Percentiles rank a stretch among this genome's conserved stretches.
Conservation (phyloP, 139 green algal genomes). For the Chlorella sp. region DNA sequence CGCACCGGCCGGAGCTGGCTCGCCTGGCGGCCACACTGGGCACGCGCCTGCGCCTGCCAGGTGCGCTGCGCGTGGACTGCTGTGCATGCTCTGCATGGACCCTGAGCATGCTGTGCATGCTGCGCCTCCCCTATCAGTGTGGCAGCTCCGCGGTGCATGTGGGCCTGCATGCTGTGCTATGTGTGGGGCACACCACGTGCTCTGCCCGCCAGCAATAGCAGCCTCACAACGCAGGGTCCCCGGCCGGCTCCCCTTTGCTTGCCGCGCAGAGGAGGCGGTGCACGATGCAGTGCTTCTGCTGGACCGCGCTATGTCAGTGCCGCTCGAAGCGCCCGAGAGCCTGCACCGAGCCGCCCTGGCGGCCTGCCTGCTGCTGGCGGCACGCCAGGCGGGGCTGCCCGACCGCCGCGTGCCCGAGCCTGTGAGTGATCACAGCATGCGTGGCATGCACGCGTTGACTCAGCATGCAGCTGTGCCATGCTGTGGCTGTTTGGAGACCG, state of each 20-base stretch:
- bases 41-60: slow-evolving; percentile 18
- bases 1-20: slow-evolving; percentile 29
- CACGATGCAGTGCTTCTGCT: slow-evolving; percentile 43
- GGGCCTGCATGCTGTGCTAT: too few relatives aligned
- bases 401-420: neutral
- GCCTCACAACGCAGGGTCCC: too few relatives aligned
- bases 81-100: too few relatives aligned
- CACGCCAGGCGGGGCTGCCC: slow-evolving; percentile 3
- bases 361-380: slow-evolving; percentile 31
- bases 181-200: neutral
- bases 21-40: neutral
- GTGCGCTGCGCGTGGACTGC: too few relatives aligned
- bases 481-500: too few relatives aligned
- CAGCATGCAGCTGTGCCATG: too few relatives aligned
- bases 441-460: neutral
- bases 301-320: slow-evolving; percentile 36
- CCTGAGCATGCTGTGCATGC: too few relatives aligned
- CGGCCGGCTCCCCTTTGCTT: too few relatives aligned
- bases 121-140: too few relatives aligned
- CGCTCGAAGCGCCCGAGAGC: neutral
- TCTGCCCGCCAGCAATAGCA: too few relatives aligned
- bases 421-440: slow-evolving; percentile 1
- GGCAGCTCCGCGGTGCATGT: too few relatives aligned
- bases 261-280: slow-evolving; percentile 29
- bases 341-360: slow-evolving; percentile 8